Percentiles rank a stretch among this genome's conserved stretches.
Conservation (phyloP, 202 grass and related monocot species). For the Brachypodium distachyon region DNA sequence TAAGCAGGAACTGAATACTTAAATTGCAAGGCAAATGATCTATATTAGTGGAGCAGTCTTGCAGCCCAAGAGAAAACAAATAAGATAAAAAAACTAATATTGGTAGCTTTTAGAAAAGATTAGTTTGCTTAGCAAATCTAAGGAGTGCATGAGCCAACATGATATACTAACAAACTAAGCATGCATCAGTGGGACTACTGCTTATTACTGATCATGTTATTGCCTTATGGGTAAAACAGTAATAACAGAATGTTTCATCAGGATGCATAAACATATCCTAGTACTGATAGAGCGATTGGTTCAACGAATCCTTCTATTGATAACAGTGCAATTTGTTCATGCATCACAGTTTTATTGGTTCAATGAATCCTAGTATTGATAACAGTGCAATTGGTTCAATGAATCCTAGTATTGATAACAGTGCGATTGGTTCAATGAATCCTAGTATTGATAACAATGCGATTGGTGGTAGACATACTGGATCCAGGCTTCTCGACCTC, state of each 20-base stretch:
- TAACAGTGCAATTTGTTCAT: too few species aligned
- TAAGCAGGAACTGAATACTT: too few species aligned
- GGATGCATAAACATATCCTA: not conserved
- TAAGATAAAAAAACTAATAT: not conserved
- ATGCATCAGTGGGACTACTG: not conserved
- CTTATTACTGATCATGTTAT: not conserved
- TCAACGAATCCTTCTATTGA: too few species aligned
- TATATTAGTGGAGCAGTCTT: too few species aligned
- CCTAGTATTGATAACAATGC: too few species aligned
- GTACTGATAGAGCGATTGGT: too few species aligned
- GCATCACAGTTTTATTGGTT: too few species aligned
- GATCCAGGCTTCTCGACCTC: constrained; percentile 92
- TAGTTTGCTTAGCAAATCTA: not conserved
- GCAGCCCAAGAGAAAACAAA: not conserved
- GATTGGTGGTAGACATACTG: constrained; percentile 37
- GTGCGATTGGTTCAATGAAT: not conserved
- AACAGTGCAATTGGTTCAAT: too few species aligned
- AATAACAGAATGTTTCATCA: not conserved
- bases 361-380: too few species aligned
- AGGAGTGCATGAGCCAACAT: not conserved
- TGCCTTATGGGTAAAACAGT: not conserved
- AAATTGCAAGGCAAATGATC: too few species aligned
- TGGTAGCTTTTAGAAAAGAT: not conserved
- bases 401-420: too few species aligned
- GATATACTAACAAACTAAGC: not conserved